Evolutionary conservation across 1,284 basidiomycete species (phyloP), one percentile per base, ranked within the genome.

Genomic region (Cryptococcus depauperatus): DNA sequence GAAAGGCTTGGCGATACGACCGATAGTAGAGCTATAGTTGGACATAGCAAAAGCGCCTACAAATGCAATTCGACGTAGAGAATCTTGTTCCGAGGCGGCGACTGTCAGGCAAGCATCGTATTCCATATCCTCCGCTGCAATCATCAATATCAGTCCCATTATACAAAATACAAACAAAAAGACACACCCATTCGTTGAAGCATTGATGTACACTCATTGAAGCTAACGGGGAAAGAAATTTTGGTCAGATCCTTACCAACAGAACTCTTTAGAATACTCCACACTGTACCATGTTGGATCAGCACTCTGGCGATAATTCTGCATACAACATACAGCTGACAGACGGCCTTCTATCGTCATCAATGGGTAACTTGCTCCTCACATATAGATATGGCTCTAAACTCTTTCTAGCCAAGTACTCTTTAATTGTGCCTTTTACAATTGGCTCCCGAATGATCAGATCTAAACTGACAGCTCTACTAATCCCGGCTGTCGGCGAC

Each of bases 11-110:
- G 89, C 89, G 50, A 95, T 91, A 30, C 90, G 79, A 3, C 88
- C 87, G 55, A 95, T 89, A 1, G 93, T 97, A 23, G 87, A 91
- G 10, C 87, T 90, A 72, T 98, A 97, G 73, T 97, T 97, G 33
- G 85, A 89, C 88, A 95, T 95, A 2, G 91, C 93, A 69, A 97
- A 98, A 0, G 90, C 93, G 10, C 86, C 90, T 3, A 98, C 90
- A 61, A 84, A 98, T 0, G 90, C 91, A 47, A 96, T 81, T 6
- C 93, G 81, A 47, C 82, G 80, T 38, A 85, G 77, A 5, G 87
- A 81, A 61, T 95, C 88, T 28, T 69, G 64, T 62, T 93, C 85
- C 41, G 75, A 74, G 2, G 80, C 80, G 10, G 93, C 93, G 3
- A 63, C 57, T 75, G 86, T 76, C 58, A 89, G 72, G 60, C 90